These are phyloP conservation scores for Chaetomidium leptoderma DNA, from an alignment of 495 filamentous ascomycete genomes.

Conservation along the genomic window DNA sequence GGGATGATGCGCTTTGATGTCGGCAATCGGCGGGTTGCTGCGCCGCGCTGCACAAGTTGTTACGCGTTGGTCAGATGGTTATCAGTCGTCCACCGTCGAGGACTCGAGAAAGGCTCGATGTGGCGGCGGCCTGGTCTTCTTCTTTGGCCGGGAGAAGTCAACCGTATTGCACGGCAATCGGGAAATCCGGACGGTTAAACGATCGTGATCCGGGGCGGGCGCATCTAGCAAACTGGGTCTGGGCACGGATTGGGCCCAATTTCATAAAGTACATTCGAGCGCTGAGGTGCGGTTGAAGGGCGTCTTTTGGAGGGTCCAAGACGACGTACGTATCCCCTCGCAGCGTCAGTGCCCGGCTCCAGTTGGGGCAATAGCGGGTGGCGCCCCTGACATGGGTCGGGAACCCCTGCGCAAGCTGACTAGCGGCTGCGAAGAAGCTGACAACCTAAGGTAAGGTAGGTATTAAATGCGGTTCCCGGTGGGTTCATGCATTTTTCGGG, in stretches of 20 bases:
- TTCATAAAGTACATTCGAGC: conserved; percentile 5
- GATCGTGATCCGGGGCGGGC: not conserved
- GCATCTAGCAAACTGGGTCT: conserved; percentile 3
- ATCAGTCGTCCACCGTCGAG: not conserved
- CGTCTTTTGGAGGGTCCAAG: not conserved
- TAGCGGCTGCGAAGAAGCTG: no score
- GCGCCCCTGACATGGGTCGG: conserved; percentile 1
- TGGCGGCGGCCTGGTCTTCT: not conserved
- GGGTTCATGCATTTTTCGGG: no score
- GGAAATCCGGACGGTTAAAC: conserved; percentile 1
- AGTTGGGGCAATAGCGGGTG: conserved; percentile 12
- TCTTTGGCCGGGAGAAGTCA: not conserved
- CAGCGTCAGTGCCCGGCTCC: not conserved
- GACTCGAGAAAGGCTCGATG: not conserved
- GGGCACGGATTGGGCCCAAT: conserved; percentile 1
- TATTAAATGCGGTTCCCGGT: not conserved
- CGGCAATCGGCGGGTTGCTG: not conserved
- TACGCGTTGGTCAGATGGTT: conserved; percentile 3
- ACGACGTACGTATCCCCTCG: conserved; percentile 4
- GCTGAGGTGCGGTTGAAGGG: not conserved
- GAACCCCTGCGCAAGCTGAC: not conserved
- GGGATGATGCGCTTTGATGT: not conserved
- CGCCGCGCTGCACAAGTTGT: not conserved
- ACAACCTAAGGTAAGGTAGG: not conserved
- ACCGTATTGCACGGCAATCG: conserved; percentile 10